A percentile compares a stretch with the other conserved stretches of the same genome.
These are phyloP conservation scores for Linum lewisii DNA, from an alignment of 345 rosid species.

Conservation along the genomic window DNA sequence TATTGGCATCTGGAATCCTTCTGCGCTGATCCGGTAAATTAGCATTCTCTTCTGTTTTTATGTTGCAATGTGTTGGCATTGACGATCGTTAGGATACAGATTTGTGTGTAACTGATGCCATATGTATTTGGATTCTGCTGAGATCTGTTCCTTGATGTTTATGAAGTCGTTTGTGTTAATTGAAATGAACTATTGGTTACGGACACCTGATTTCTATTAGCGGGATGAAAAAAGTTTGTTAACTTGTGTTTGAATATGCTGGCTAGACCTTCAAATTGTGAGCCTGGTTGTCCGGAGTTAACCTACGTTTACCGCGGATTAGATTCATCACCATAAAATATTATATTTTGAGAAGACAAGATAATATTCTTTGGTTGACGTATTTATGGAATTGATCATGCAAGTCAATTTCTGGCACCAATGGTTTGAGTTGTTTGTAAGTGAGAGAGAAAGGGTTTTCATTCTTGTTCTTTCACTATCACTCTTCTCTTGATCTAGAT, in stretches of 20 bases:
- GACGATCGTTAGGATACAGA: constrained; percentile 4
- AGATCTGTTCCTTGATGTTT: constrained; percentile 2
- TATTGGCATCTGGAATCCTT: constrained; percentile 87
- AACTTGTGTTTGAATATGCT: background rate
- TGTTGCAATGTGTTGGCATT: constrained; percentile 4
- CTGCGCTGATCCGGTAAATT: constrained; percentile 57
- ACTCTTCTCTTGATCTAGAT: background rate
- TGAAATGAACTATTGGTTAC: background rate
- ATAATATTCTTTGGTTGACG: no score
- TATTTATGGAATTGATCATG: no score
- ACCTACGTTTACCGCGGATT: no score
- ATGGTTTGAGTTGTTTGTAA: no score
- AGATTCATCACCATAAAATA: no score
- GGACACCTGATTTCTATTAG: background rate
- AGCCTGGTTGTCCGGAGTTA: no score
- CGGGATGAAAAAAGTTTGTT: background rate
- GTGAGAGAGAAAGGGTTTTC: background rate
- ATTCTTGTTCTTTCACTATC: background rate
- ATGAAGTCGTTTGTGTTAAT: background rate
- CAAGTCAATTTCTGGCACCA: background rate
- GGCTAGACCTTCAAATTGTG: no score
- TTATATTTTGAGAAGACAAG: no score
- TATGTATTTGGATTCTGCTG: background rate
- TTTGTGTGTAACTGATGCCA: background rate
- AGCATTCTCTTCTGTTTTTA: background rate